Evolutionary conservation across 139 green algal genomes (phyloP), one percentile per base, ranked within the genome.

Genomic region (Auxenochlorella protothecoides): DNA sequence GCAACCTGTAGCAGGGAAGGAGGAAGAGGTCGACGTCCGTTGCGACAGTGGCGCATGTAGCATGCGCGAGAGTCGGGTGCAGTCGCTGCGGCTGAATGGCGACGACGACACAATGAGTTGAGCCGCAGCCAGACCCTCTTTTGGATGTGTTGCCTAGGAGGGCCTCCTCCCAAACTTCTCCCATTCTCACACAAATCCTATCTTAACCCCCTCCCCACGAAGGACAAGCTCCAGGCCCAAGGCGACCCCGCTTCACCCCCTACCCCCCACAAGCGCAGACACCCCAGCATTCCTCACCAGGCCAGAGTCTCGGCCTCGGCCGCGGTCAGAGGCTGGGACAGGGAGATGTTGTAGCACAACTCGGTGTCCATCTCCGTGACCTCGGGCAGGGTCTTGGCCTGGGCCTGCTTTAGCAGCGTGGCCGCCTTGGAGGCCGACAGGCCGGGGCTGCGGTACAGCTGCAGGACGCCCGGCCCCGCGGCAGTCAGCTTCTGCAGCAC

Each of bases 271-370:
- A 44, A 44, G 27, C 27, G 27, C 27, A 44, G 27, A 44, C 10
- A 27, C 11, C 51, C 12, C 62, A 78, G 67, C 15, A 1, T 53
- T 67, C 56, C 83, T n/a, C 71, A 89, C 93, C 94, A 98, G 6
- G 78, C 71, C 71, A 98, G 79, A 15, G 80, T 96, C 7, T 88
- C 79, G 4, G 86, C 83, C 71, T 97, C 85, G 2, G 79, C 72
- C 3, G 69, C 59, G 8, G 77, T 86, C 55, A 99, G 84, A 0
- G 85, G 78, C 10, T 63, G 68, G 5, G 70, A 81, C 6, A 93
- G 55, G 2, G 85, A 87, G 12, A 99, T 71, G 74, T 99, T 99
- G 88, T 87, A 99, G 85, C 89, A 96, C 81, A 88, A 70, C 75
- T 96, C 91, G 13, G 80, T 82, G 53, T 95, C 86, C 15, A 97